phyloP scores from a whole-genome alignment of 306 rosid species.

The Vigna nakashimae region DNA sequence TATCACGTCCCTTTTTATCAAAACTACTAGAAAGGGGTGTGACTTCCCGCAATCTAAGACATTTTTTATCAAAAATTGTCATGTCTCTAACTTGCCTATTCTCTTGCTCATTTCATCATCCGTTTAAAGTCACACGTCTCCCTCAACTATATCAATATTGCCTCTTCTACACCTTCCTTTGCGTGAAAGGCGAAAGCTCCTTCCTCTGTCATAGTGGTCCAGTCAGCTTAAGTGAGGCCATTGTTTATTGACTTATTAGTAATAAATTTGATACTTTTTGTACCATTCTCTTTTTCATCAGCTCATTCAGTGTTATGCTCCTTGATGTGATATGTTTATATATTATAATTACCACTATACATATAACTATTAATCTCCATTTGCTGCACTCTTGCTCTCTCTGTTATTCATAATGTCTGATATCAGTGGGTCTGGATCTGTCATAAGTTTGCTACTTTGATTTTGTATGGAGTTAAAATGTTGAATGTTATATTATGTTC shows the following conservation, averaged over 20 bases:
- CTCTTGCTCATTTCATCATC: neutral
- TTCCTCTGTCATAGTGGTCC: neutral
- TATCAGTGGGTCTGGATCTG: neutral
- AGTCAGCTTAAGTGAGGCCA: neutral
- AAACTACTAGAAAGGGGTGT: neutral
- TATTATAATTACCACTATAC: neutral
- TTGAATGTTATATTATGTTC: neutral
- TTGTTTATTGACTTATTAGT: neutral
- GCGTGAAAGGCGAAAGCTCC: neutral
- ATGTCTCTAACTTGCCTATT: neutral
- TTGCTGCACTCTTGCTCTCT: neutral
- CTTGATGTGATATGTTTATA: neutral
- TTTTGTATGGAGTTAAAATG: neutral
- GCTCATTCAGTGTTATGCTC: neutral
- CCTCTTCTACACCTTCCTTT: conserved; percentile 4
- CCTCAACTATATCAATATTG: neutral
- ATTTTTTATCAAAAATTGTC: neutral
- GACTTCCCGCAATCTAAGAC: neutral
- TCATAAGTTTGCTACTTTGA: neutral
- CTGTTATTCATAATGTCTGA: neutral
- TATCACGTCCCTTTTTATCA: neutral
- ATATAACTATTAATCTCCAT: neutral
- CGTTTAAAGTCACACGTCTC: neutral
- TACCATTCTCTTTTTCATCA: neutral
- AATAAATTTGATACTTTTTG: neutral